These are phyloP conservation scores for Sanguinoderma infundibulare DNA, from an alignment of 1,284 basidiomycete genomes.

Conservation along the genomic window DNA sequence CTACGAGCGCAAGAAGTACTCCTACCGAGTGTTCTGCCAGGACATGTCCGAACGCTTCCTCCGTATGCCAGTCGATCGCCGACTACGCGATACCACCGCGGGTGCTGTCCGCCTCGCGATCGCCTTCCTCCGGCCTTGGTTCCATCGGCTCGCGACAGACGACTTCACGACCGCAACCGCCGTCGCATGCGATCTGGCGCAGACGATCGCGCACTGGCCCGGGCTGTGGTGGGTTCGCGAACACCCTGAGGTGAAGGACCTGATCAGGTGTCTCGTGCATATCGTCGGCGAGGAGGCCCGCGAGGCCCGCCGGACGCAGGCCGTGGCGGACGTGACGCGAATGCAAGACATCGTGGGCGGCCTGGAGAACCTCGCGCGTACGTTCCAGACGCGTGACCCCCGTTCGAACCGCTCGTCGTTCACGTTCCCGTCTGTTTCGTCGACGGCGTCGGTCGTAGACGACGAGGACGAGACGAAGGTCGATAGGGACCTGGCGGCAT, in stretches of 20 bases:
- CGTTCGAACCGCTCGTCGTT: conserved; percentile 7
- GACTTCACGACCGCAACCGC: conserved; percentile 54
- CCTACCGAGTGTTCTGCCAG: conserved; percentile 71
- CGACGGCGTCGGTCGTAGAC: conserved; percentile 19
- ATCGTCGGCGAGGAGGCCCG: conserved; percentile 67
- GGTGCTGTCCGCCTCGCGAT: conserved; percentile 69
- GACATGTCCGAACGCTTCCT: conserved; percentile 67
- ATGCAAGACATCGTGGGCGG: conserved; percentile 55
- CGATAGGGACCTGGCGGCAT: conserved; percentile 12
- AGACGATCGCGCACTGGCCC: conserved; percentile 70
- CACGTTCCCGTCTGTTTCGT: conserved; percentile 18
- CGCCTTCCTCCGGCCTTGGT: conserved; percentile 69
- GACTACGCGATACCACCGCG: conserved; percentile 65
- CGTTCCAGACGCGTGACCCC: conserved; percentile 32
- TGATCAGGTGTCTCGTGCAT: conserved; percentile 59
- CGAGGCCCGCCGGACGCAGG: conserved; percentile 48
- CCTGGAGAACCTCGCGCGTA: conserved; percentile 48
- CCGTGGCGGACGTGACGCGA: conserved; percentile 45
- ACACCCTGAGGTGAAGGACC: conserved; percentile 59
- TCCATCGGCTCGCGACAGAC: conserved; percentile 53
- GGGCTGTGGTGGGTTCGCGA: conserved; percentile 65
- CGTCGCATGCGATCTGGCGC: conserved; percentile 56
- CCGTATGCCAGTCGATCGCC: conserved; percentile 52
- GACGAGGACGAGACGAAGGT: conserved; percentile 25
- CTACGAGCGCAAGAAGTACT: conserved; percentile 58